These are phyloP conservation scores for Wickerhamiella slavikovae DNA, from an alignment of 805 yeast genomes.

Conservation along the genomic window DNA sequence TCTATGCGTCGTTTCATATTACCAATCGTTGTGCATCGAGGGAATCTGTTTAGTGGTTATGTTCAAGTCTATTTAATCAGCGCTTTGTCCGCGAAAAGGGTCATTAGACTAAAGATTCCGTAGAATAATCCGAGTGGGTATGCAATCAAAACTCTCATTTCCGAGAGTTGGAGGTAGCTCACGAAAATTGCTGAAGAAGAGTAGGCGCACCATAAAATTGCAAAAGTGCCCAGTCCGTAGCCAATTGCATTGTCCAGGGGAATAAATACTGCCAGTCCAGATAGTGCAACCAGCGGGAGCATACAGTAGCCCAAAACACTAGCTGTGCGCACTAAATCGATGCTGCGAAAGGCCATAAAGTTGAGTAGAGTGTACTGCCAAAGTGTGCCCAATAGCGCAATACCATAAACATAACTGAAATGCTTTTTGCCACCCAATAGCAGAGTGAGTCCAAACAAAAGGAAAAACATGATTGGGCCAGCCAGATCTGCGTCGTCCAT, in stretches of 20 bases:
- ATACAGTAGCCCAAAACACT: slow-evolving; percentile 87
- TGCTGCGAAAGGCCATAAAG: slow-evolving; percentile 43
- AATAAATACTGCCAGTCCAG: slow-evolving; percentile 47
- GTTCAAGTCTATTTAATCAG: too few species aligned
- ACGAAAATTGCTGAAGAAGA: slow-evolving; percentile 88
- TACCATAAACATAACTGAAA: slow-evolving; percentile 92
- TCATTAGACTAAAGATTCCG: slow-evolving; percentile 88
- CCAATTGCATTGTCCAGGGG: slow-evolving; percentile 58
- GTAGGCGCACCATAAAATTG: slow-evolving; percentile 79
- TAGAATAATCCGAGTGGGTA: slow-evolving; percentile 85
- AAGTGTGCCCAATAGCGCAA: slow-evolving; percentile 75
- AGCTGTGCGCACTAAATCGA: slow-evolving; percentile 48
- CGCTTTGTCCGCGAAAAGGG: slow-evolving; percentile 43
- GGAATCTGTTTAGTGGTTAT: too few species aligned
- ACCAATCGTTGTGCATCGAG: too few species aligned
- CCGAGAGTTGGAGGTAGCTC: slow-evolving; percentile 57
- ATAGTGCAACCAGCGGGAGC: slow-evolving; percentile 63
- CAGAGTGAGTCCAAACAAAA: slow-evolving; percentile 66
- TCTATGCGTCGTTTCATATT: too few species aligned
- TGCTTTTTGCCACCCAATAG: slow-evolving; percentile 80
- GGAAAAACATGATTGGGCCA: slow-evolving; percentile 79
- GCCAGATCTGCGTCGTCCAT: slow-evolving; percentile 84
- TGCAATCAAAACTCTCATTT: slow-evolving; percentile 78
- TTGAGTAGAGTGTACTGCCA: slow-evolving; percentile 70
- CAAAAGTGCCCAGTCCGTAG: slow-evolving; percentile 40